Evolutionary conservation across 1,139 yeast species (phyloP), one percentile per base, ranked within the genome.

Genomic region (Suhomyces coccinellae): DNA sequence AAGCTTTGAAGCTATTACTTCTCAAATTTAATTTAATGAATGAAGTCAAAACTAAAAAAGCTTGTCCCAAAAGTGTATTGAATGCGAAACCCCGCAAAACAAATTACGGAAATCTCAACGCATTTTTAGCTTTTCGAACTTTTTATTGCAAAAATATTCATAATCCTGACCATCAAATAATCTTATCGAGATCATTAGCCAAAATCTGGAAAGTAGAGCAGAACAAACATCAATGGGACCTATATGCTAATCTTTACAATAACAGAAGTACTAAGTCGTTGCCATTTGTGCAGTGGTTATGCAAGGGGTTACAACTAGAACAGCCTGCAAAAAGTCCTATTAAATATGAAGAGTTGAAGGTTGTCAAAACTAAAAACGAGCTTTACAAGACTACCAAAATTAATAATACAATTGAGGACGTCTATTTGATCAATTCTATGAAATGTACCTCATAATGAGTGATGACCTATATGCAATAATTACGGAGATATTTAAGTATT

Each of bases 61-160:
- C 20, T 17, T 17, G 20, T 17, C 20, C 20, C 20, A 17, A 17
- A 17, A 17, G 20, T 17, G 20, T 17, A 17, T 17, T 17, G 6
- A 4, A 17, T 17, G 4, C 20, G 20, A 27, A 40, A 16, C 16
- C 17, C 22, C 7, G 13, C 11, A 40, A 35, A 22, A 15, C 4
- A 11, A 26, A 8, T 10, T 13, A 31, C 32, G 51, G 50, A 24
- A 54, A 55, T 15, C 46, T 68, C 2, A 69, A 67, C 49, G 69
- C 67, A 0, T 71, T 71, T 47, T 59, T 68, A 42, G 75, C 74
- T 1, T 71, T 62, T 44, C 49, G 76, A 16, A 53, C 72, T 0
- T 71, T 61, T 45, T 68, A 71, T 47, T 55, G 72, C 12, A 56
- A 57, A 46, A 56, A 58, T 22, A 59, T 58, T 28, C 53, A 48